Evolutionary conservation across 139 green algal species (phyloP).

Genomic region (Coccomyxa sp.): DNA sequence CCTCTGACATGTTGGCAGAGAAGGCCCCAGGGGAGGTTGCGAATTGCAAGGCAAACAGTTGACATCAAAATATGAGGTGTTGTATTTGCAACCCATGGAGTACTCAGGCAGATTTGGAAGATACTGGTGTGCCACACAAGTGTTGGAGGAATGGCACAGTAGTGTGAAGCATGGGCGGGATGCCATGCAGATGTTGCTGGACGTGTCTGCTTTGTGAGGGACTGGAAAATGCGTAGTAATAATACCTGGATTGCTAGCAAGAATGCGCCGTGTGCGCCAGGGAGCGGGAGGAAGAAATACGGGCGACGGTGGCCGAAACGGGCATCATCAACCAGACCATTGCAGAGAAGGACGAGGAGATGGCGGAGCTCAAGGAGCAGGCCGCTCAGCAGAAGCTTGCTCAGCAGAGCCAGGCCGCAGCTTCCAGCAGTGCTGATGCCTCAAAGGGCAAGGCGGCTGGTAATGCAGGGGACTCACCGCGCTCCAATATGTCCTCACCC

Average conservation of each 20-base stretch:
- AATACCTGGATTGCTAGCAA: not conserved
- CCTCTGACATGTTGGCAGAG: not conserved
- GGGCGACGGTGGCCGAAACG: not conserved
- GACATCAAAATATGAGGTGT: too few relatives aligned
- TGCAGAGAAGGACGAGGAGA: slow-evolving; percentile 6
- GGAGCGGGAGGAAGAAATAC: not conserved
- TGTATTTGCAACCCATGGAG: too few relatives aligned
- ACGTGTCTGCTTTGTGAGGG: not conserved
- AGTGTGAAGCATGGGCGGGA: not conserved
- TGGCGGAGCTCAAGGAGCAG: not conserved
- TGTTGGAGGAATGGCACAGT: not conserved
- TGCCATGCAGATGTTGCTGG: not conserved
- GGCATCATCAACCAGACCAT: not conserved
- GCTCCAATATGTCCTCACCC: not conserved
- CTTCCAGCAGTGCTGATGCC: not conserved
- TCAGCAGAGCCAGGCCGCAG: not conserved
- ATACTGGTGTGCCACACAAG: not conserved
- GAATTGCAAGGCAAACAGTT: too few relatives aligned
- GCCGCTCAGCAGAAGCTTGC: not conserved
- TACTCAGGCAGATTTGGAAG: too few relatives aligned
- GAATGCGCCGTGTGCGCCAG: not conserved
- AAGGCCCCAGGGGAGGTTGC: too few relatives aligned
- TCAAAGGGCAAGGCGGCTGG: not conserved
- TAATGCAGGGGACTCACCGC: not conserved
- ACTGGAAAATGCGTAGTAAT: not conserved